Evolutionary conservation across 208 protist genomes (phyloP).

Genomic region (Wallacemonas sp.): DNA sequence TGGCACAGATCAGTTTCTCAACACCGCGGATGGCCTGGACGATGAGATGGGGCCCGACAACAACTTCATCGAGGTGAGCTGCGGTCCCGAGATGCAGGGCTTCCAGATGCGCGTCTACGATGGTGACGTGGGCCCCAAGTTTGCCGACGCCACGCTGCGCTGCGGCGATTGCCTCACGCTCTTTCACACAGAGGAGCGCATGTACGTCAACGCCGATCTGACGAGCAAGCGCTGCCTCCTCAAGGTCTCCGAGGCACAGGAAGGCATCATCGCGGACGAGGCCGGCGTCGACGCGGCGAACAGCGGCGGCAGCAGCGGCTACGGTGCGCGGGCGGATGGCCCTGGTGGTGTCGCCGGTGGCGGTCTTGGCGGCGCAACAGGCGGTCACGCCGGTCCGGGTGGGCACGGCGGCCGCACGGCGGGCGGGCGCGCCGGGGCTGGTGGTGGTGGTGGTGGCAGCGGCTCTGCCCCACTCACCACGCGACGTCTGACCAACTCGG

Average conservation of each 20-base stretch:
- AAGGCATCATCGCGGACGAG: slow-evolving; percentile 5
- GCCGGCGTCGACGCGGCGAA: slow-evolving; percentile 18
- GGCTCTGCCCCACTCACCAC: neutral
- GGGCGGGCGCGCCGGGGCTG: neutral
- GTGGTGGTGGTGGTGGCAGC: neutral
- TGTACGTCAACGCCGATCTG: slow-evolving; percentile 37
- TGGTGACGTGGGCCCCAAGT: slow-evolving; percentile 35
- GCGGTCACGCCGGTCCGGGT: neutral
- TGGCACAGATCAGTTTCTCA: slow-evolving; percentile 37
- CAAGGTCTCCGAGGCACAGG: slow-evolving; percentile 27
- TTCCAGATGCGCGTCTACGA: slow-evolving; percentile 60
- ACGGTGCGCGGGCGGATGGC: slow-evolving; percentile 24
- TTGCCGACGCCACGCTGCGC: slow-evolving; percentile 36
- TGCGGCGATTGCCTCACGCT: slow-evolving; percentile 65
- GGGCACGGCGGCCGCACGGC: neutral
- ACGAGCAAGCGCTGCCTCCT: slow-evolving; percentile 28
- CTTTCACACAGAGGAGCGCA: slow-evolving; percentile 59
- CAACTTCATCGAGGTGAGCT: slow-evolving; percentile 42
- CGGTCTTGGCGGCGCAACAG: neutral
- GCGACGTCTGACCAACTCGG: neutral
- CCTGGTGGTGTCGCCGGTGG: neutral
- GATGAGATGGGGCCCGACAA: slow-evolving; percentile 28
- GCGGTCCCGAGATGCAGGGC: slow-evolving; percentile 37
- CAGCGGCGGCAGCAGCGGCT: too few relatives aligned
- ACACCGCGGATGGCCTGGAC: slow-evolving; percentile 31